Base-by-base conservation (phyloP, 2,329 filamentous ascomycete genomes). In the Fonsecaea pedrosoi region DNA sequence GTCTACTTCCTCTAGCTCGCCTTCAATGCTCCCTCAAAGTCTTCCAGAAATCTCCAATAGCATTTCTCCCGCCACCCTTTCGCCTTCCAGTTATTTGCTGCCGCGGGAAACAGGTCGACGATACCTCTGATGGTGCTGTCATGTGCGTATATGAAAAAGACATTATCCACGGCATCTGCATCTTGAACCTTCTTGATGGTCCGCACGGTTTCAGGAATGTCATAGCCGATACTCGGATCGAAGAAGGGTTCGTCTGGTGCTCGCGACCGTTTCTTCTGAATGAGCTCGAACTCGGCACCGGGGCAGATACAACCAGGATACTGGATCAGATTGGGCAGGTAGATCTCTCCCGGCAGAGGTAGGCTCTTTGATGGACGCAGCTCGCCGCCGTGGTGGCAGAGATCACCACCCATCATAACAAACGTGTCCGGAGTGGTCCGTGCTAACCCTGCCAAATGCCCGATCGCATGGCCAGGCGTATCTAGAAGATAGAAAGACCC, bases 371-470 rank as follows among this genome's bases (percentile, higher is more conserved):
- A 74, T 1, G 76, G 76, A 13, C 77, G 67, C 21, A 78, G 69
- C 13, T 70, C 68, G 3, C 75, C 75, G 0, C 73, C 74, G 61
- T 83, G 79, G 66, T 84, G 82, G 37, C 77, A 80, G 3, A 78
- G 74, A 70, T 85, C 83, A n/a, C 81, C 83, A 18, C 81, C 83
- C 76, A 85, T 81, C 70, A 84, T 78, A 30, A 85, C 77, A 70
- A 85, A 86, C 0, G 75, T 72, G 10, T 59, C 48, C 73, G 2
- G 57, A 35, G 76, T 77, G 0, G 80, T 82, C 6, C 84, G 76
- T 0, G 81, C 84, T 0, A 86, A 76, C 2, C 77, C 84, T 66
- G 80, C 81, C n/a, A 84, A 75, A 71, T 85, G 83, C 2, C 82
- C 83, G 12, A 83, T 74, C 0, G 81, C 79, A 50, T 70, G 68